Base-by-base conservation (phyloP, 2,329 filamentous ascomycete species). In the Microdochium paspali region DNA sequence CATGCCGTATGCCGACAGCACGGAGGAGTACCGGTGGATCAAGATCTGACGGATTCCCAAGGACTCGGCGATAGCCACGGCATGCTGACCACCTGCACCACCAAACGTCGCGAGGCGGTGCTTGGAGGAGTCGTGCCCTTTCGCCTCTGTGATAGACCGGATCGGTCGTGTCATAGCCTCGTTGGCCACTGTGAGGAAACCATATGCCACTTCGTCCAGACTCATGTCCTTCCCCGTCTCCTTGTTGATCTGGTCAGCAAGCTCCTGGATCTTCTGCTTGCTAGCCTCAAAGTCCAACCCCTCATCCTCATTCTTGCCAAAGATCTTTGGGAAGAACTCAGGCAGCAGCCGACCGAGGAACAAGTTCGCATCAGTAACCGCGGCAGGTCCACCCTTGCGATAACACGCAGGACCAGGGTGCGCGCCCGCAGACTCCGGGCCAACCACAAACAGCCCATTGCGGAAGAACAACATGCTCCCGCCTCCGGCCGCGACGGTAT, bases 261-360 rank as follows among this genome's bases (percentile, higher is more conserved):
- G 70, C 55, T 90, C 82, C 52, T 85, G 75, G 51, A 96, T 86
- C 1, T 87, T 76, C 56, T 78, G 82, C 61, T 81, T 77, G 56
- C 87, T 95, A 1, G 87, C 85, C 48, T 85, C 77, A 1, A 79
- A 71, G 60, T 95, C 90, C 1, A 96, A 67, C 0, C 83, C 83
- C 62, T 93, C 79, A 49, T 95, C 76, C 61, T 96, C 90, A 42
- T 90, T 85, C 62, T 88, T 85, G 43, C 91, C 91, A 57, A 97
- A 96, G 50, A 97, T 96, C 62, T 90, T 91, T 0, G 90, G 90
- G 59, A 96, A 96, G 71, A 93, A 95, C 51, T 94, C 87, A 0
- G 90, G 90, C 1, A 95, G 67, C 3, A 97, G 71, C 32, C 90
- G 78, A 0, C 90, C 90, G 0, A 95, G 79, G 56, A 88, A 88